Evolutionary conservation across 2,329 filamentous ascomycete species (phyloP).

Genomic region (Lasiodiplodia sp.): DNA sequence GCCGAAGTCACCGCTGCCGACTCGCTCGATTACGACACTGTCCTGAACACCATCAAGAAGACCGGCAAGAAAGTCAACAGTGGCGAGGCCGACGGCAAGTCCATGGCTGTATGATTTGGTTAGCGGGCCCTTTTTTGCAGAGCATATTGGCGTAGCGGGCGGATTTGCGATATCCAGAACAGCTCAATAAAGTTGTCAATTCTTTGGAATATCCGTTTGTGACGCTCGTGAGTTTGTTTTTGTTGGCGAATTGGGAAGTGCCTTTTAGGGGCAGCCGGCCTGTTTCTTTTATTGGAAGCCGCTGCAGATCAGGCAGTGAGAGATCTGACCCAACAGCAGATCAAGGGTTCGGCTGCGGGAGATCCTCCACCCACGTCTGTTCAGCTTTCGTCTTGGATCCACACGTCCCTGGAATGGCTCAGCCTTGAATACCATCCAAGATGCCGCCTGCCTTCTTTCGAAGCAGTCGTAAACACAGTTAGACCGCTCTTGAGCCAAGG

Average conservation of each 20-base stretch:
- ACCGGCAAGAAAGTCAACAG: constrained; percentile 91
- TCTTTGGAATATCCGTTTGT: neutral
- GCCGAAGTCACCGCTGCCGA: constrained; percentile 77
- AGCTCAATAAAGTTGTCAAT: constrained; percentile 2
- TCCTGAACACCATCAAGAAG: constrained; percentile 90
- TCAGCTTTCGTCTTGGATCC: neutral
- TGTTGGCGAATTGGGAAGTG: neutral
- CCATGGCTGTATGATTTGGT: constrained; percentile 17
- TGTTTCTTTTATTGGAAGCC: neutral
- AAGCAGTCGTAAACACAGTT: too few species aligned
- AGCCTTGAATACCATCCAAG: too few species aligned
- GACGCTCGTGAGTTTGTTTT: neutral
- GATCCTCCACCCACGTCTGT: neutral
- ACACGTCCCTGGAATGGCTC: neutral
- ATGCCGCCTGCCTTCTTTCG: neutral
- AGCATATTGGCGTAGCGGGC: constrained; percentile 19
- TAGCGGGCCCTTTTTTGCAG: neutral
- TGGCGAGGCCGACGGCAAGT: constrained; percentile 70
- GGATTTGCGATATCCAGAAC: constrained; percentile 25
- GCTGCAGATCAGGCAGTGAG: neutral
- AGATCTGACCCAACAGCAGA: neutral
- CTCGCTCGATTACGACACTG: constrained; percentile 76
- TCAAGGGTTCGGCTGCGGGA: neutral
- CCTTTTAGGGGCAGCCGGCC: too few species aligned
- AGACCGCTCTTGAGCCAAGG: too few species aligned